A percentile compares a stretch with the other conserved stretches of the same genome.
Conservation (phyloP, 108 stramenopile genomes). For the Parmales sp. region DNA sequence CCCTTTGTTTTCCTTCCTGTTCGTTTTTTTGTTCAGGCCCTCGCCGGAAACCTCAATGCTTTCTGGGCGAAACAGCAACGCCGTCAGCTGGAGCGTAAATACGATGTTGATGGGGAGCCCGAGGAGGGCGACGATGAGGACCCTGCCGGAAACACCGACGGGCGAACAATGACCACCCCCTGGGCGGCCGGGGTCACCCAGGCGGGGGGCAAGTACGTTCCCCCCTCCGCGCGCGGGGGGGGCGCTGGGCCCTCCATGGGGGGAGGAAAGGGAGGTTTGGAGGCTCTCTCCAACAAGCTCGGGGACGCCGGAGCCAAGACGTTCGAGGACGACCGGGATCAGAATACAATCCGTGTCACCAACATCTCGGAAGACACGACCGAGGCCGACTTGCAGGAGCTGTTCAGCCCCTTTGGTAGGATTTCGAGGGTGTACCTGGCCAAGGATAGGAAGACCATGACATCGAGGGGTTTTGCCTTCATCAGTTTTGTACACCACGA, state of each 20-base stretch:
- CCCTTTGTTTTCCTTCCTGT: too few species aligned
- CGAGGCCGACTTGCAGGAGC: slow-evolving; percentile 87
- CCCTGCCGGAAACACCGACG: slow-evolving; percentile 66
- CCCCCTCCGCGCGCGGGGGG: slow-evolving; percentile 53
- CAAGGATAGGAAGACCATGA: slow-evolving; percentile 87
- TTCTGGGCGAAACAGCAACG: slow-evolving; percentile 82
- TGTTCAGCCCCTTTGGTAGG: slow-evolving; percentile 85
- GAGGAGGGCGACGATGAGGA: slow-evolving; percentile 38
- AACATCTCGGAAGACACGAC: slow-evolving; percentile 94
- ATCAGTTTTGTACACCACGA: slow-evolving; percentile 80
- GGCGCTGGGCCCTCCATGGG: slow-evolving; percentile 35
- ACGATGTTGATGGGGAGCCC: slow-evolving; percentile 60
- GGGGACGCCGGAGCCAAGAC: slow-evolving; percentile 8
- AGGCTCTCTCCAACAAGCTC: slow-evolving; percentile 21
- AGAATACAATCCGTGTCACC: slow-evolving; percentile 92
- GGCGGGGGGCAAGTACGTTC: slow-evolving; percentile 57
- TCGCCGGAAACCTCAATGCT: slow-evolving; percentile 68
- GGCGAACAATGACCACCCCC: slow-evolving; percentile 26
- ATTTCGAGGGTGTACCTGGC: slow-evolving; percentile 93
- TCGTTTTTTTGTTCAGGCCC: too few species aligned
- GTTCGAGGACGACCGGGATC: slow-evolving; percentile 60
- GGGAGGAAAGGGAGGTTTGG: slow-evolving; percentile 40
- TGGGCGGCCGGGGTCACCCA: slow-evolving; percentile 14
- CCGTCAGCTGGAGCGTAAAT: slow-evolving; percentile 72
- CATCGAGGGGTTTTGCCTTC: slow-evolving; percentile 89